phyloP scores from a whole-genome alignment of 495 filamentous ascomycete genomes.

The Cercophora samala region DNA sequence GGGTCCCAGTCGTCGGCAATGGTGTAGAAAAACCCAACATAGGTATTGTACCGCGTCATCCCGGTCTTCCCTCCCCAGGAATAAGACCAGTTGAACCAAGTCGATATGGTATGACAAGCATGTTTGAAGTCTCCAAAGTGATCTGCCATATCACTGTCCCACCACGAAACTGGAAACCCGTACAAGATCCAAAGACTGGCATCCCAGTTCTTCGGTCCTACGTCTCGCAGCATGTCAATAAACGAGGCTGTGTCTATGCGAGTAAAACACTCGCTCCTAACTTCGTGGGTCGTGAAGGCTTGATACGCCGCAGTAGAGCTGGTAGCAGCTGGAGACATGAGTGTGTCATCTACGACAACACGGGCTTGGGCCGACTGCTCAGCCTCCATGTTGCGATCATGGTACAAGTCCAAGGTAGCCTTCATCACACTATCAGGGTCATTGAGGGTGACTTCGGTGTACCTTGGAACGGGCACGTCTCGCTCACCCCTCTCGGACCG shows the following conservation, averaged over 20 bases:
- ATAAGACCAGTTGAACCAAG: neutral
- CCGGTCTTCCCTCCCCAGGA: neutral
- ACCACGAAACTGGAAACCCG: constrained; percentile 40
- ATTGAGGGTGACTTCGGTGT: constrained; percentile 35
- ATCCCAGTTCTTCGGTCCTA: neutral
- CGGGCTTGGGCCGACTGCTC: neutral
- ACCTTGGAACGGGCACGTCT: constrained; percentile 38
- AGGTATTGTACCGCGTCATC: constrained; percentile 13
- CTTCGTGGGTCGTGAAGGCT: neutral
- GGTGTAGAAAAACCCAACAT: constrained; percentile 47
- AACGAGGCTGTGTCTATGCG: constrained; percentile 4
- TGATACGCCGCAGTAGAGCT: neutral
- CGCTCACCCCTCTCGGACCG: constrained; percentile 32
- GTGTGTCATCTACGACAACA: neutral
- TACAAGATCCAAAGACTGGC: constrained; percentile 22
- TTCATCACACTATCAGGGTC: constrained; percentile 40
- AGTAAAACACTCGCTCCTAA: neutral
- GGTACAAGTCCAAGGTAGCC: constrained; percentile 16
- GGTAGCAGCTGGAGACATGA: neutral
- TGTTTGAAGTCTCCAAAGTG: constrained; percentile 31
- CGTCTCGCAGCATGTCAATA: neutral
- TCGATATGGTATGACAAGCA: neutral
- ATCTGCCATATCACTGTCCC: constrained; percentile 34
- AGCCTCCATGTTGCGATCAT: neutral
- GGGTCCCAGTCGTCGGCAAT: constrained; percentile 38